phyloP scores from a whole-genome alignment of 78 protist species.

The Pigoraptor vietnamica region DNA sequence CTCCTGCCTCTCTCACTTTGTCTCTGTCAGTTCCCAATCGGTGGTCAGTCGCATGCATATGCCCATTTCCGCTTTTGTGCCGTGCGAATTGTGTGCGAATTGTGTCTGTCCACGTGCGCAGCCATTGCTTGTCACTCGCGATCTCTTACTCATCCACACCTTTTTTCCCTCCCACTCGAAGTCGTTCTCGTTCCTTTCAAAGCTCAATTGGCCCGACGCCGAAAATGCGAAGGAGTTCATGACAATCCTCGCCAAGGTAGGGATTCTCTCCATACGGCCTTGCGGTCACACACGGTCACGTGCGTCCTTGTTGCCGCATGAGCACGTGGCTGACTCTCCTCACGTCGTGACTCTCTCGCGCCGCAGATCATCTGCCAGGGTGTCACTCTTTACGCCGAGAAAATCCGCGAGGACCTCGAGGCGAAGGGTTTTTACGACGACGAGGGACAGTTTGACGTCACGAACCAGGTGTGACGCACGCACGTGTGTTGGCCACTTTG shows the following conservation, averaged over 20 bases:
- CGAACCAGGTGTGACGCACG: neutral
- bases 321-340: too few relatives aligned
- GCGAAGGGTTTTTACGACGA: neutral
- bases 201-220: neutral
- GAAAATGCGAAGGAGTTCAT: neutral
- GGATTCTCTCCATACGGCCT: too few relatives aligned
- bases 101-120: too few relatives aligned
- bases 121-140: too few relatives aligned
- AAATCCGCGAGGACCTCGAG: neutral
- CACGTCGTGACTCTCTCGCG: neutral
- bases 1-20: too few relatives aligned
- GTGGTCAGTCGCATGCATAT: too few relatives aligned
- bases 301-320: neutral
- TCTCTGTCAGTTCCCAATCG: too few relatives aligned
- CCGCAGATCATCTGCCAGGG: neutral
- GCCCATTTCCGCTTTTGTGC: too few relatives aligned
- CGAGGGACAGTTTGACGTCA: constrained; percentile 6
- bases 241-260: neutral
- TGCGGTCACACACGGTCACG: too few relatives aligned
- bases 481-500: neutral
- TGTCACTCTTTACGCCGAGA: neutral
- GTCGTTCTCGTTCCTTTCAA: neutral
- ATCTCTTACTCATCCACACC: neutral
- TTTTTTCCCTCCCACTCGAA: neutral
- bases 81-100: too few relatives aligned